phyloP scores from a whole-genome alignment of 306 rosid genomes.

The Luffa acutangula region DNA sequence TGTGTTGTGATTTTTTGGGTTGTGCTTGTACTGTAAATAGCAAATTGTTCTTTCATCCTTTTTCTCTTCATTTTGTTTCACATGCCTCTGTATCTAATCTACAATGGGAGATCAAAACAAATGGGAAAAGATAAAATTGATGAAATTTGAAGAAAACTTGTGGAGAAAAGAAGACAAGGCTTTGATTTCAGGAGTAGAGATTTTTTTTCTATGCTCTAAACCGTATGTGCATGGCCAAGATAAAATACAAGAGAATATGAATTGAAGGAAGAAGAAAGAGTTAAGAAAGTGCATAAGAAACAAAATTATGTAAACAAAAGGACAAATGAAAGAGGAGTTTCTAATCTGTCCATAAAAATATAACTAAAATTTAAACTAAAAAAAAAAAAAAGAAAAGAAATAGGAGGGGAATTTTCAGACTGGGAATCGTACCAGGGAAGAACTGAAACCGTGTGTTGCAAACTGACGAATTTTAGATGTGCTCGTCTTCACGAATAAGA shows the following conservation, averaged over 20 bases:
- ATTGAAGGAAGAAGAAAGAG: neutral
- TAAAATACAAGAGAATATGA: neutral
- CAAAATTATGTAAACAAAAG: neutral
- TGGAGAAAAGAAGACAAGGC: neutral
- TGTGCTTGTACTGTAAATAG: neutral
- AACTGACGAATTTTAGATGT: neutral
- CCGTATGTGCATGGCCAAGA: neutral
- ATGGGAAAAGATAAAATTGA: neutral
- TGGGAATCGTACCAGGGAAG: neutral
- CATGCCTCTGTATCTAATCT: neutral
- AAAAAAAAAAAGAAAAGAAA: neutral
- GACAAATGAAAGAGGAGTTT: slow-evolving; percentile 1
- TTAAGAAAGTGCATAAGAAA: neutral
- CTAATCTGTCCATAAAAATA: neutral
- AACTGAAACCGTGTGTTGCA: neutral
- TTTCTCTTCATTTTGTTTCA: neutral
- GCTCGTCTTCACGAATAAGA: neutral
- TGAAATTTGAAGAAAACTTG: neutral
- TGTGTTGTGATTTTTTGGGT: neutral
- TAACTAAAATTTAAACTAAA: neutral
- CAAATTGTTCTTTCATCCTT: neutral
- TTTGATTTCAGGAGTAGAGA: neutral
- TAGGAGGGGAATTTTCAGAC: neutral
- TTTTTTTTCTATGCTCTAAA: neutral
- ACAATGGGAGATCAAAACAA: neutral